These are phyloP conservation scores for Microsporum canis DNA, from an alignment of 2,329 filamentous ascomycete species.

Conservation along the genomic window DNA sequence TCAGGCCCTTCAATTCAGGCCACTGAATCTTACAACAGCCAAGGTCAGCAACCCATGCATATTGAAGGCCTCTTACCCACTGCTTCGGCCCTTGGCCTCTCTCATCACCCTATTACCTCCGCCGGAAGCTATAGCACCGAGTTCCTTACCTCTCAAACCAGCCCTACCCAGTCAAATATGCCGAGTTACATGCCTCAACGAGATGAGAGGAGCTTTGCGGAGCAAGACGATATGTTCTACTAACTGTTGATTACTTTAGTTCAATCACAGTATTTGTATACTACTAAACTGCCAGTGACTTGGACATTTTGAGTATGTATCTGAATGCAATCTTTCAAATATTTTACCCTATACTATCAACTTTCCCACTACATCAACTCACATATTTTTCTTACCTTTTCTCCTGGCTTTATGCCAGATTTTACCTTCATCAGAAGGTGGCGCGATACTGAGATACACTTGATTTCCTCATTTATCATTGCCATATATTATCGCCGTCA, in stretches of 20 bases:
- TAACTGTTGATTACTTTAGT: background rate
- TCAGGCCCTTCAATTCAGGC: background rate
- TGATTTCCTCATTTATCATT: background rate
- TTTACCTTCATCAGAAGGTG: too few relatives aligned
- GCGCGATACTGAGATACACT: too few relatives aligned
- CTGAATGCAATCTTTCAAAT: too few relatives aligned
- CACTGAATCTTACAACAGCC: background rate
- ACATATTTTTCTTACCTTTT: background rate
- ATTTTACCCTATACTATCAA: too few relatives aligned
- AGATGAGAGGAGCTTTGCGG: background rate
- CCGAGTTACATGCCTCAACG: background rate
- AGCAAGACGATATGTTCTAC: background rate
- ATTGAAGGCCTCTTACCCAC: background rate
- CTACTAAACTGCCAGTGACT: too few relatives aligned
- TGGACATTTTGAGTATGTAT: background rate
- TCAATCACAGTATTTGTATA: background rate
- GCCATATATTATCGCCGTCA: background rate
- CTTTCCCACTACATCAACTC: too few relatives aligned
- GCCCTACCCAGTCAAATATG: background rate
- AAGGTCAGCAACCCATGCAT: background rate
- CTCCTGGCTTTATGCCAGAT: background rate
- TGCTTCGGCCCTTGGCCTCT: background rate
- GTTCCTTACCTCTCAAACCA: background rate
- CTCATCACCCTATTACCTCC: background rate
- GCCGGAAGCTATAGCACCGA: background rate